These are phyloP conservation scores for Podaxis sp. DNA, from an alignment of 768 basidiomycete genomes.

Conservation along the genomic window DNA sequence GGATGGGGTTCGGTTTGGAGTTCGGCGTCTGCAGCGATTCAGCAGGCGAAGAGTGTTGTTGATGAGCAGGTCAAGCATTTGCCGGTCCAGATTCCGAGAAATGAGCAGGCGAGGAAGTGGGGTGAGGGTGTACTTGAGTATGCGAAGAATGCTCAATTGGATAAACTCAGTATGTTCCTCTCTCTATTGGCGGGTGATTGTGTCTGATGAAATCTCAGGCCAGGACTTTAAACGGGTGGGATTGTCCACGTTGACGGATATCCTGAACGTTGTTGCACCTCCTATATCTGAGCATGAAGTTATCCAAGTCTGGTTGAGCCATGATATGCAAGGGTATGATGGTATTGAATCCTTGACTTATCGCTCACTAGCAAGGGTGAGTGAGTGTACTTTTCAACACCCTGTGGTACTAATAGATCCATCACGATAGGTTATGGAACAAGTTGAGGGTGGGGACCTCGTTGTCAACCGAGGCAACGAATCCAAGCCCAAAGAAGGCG, in stretches of 20 bases:
- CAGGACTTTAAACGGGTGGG: conserved; percentile 89
- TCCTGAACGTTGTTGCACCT: conserved; percentile 95
- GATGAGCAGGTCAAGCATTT: conserved; percentile 93
- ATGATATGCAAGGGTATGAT: conserved; percentile 96
- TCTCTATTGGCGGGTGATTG: background rate
- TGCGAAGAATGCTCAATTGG: conserved; percentile 86
- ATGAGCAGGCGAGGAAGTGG: conserved; percentile 88
- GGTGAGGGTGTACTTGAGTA: conserved; percentile 83
- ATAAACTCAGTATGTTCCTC: conserved; percentile 71
- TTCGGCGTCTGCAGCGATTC: conserved; percentile 80
- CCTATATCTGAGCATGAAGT: conserved; percentile 99
- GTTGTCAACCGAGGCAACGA: conserved; percentile 83
- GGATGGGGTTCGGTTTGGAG: conserved; percentile 92
- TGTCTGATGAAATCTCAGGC: conserved; percentile 42
- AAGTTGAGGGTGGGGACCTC: conserved; percentile 91
- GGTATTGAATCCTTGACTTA: conserved; percentile 95
- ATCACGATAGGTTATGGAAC: conserved; percentile 81
- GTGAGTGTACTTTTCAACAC: conserved; percentile 22
- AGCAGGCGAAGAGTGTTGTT: conserved; percentile 84
- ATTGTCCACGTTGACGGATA: conserved; percentile 84
- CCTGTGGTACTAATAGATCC: conserved; percentile 7
- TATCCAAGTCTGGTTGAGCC: conserved; percentile 92
- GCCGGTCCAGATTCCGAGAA: conserved; percentile 47
- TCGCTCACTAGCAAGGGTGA: conserved; percentile 75
- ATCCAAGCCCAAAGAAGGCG: conserved; percentile 65